Evolutionary conservation across 371 early-diverging fungal genomes (phyloP), one percentile per base, ranked within the genome.

Genomic region (Circinella umbellata): DNA sequence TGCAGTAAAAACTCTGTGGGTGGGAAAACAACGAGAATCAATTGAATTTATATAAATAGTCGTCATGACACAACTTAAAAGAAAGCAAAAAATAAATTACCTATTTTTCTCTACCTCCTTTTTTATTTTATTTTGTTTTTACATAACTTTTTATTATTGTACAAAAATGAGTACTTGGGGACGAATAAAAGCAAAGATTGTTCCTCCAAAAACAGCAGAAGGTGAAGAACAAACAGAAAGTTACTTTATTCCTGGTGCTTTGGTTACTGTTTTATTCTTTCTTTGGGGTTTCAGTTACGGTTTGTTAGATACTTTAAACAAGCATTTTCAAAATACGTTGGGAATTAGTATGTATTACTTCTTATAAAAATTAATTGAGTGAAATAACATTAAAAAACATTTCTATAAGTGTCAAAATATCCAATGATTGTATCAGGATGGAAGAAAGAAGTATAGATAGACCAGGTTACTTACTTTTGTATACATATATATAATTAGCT

Each of bases 271-370:
- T 17, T 73, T 84, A 3, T 84, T 84, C 68, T 84, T 84, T 42
- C 70, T 84, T 13, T 84, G 84, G 84, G 84, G 84, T 1, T 84
- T 84, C 62, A 78, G 80, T 67, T 84, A 84, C 34, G 84, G 84
- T 35, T 60, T 84, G 27, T 72, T 84, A 10, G 84, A 84, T 66
- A 81, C 81, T 0, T 57, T 84, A 18, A 84, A 84, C 70, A 84
- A 80, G 18, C 84, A 84, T 47, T 84, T 84, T 59, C 73, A 73
- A 66, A 73, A 73, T 66, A 80, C 76, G 10, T 69, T 84, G 3
- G 76, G 75, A 11, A 73, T 84, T 48, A 72, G 78, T 80, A 80
- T 73, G 77, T 73, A 67, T 51, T 42, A 27, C 42, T 42, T 53
- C 3, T 53, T 53, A n/a, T 53, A 13, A 53, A 13, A 53, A 42